Evolutionary conservation across 2,329 filamentous ascomycete species (phyloP), one percentile per base, ranked within the genome.

Genomic region (Exophiala oligosperma): DNA sequence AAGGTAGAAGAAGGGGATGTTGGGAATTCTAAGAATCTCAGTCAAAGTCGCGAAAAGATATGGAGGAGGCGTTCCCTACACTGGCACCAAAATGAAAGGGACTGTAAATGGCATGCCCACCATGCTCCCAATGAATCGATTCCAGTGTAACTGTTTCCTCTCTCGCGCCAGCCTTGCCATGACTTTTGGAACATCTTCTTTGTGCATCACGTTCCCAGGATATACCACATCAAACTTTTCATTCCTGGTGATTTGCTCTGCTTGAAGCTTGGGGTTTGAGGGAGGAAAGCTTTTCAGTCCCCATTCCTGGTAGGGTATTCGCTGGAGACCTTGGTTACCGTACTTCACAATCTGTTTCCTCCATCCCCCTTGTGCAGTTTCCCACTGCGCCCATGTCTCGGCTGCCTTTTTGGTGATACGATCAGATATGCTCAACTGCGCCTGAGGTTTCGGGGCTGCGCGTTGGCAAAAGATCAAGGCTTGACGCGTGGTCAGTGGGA

Each of bases 231-330:
- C 84, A 61, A 91, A 84, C 67, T 84, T 85, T 51, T 85, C 82
- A 63, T 82, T 80, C 38, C 83, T 84, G 52, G 84, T 73, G 23
- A 86, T 69, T 66, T 89, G 85, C 52, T 90, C 85, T 49, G 83
- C 78, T 66, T 84, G 81, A 57, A 86, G 81, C 65, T 84, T 82
- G 57, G 84, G 78, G 43, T 86, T 91, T 66, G 96, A 79, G 23
- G 92, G 88, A 46, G 94, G 94, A 52, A 99, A 87, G 37, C 91
- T 96, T 77, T 97, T 97, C 66, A 99, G 81, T 0, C 91, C 92
- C 94, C 94, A 99, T 87, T 99, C 94, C 76, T 97, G 90, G 72
- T 90, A 97, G 2, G 94, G 90, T 68, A 99, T 96, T 62, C 91
- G 85, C 67, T 90, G 87, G 61, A 99, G 84, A 14, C 91, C 85